Evolutionary conservation across 225 moss, liverwort and hornwort genomes (phyloP), one percentile per base, ranked within the genome.

Genomic region (Marchantia polymorpha): DNA sequence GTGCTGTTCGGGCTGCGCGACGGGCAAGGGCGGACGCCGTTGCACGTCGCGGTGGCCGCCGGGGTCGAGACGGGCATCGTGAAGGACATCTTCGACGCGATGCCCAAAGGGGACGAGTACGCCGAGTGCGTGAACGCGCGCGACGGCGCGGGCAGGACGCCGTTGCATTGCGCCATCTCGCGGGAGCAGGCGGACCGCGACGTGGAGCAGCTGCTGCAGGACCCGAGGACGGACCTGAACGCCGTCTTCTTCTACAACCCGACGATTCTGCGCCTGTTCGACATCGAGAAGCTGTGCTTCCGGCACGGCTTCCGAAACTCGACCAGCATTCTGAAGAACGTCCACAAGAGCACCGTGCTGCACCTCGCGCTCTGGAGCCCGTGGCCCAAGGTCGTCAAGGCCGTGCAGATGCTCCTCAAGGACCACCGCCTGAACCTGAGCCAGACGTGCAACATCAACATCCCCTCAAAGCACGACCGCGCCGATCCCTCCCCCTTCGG

Each of bases 121-220:
- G 46, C 54, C 12, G 63, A 15, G 10, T 56, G 79, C 14, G 0
- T 88, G 63, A 67, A 81, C 15, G 27, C 82, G 46, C 25, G 66
- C 8, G 90, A 90, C 46, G 80, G 64, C 20, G 80, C 75, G 6
- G 88, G 87, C 31, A 83, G 86, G 69, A 90, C 90, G 15, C 52
- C 74, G 12, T 15, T 84, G 75, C 87, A 82, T 69, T 82, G 78
- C 54, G 86, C 83, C 71, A 58, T 17, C 31, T 73, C 81, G 0
- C 77, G 77, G 70, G 85, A 83, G 1, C 47, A 50, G 20, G 63
- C 8, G 4, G 75, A 75, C 51, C 59, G 46, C 4, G 75, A 75
- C 58, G 75, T 75, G 30, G 58, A 58, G 60, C 54, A 23, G 19
- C 88, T 88, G 47, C 69, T 82, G 56, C 65, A 77, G 14, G 74